Evolutionary conservation across 1,139 yeast genomes (phyloP).

Genomic region (Hansenula sp.): DNA sequence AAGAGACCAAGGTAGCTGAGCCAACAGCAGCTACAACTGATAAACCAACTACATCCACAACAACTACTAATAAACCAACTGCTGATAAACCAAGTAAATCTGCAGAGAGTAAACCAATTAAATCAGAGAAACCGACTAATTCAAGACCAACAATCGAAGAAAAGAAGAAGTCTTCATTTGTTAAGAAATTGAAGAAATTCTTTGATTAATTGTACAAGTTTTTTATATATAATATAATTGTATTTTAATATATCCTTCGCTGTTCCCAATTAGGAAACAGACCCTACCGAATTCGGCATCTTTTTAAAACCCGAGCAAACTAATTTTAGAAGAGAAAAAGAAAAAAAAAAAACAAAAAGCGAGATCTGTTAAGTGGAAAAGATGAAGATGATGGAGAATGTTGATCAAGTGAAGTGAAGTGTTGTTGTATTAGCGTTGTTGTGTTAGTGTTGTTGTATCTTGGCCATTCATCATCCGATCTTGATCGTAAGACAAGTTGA

Average conservation of each 20-base stretch:
- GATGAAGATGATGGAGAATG: no score
- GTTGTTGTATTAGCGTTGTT: background rate
- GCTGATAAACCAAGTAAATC: background rate
- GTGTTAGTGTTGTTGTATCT: background rate
- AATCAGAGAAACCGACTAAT: constrained; percentile 5
- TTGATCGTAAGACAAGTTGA: no score
- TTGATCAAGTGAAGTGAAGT: no score
- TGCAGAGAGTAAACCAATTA: background rate
- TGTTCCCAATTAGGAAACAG: background rate
- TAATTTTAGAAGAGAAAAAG: no score
- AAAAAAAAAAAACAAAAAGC: no score
- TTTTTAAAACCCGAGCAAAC: no score
- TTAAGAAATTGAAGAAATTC: constrained; percentile 2
- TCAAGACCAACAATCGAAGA: constrained; percentile 23
- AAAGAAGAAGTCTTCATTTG: constrained; percentile 31
- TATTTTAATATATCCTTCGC: background rate
- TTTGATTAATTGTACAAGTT: background rate
- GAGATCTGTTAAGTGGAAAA: no score
- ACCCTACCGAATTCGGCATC: no score
- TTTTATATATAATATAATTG: background rate
- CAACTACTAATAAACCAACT: background rate
- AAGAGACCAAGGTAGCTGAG: constrained; percentile 5
- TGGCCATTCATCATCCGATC: no score
- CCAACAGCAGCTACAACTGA: no score
- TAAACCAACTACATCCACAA: background rate